phyloP scores from a whole-genome alignment of 768 basidiomycete genomes.

The Rhodotorula paludigena region DNA sequence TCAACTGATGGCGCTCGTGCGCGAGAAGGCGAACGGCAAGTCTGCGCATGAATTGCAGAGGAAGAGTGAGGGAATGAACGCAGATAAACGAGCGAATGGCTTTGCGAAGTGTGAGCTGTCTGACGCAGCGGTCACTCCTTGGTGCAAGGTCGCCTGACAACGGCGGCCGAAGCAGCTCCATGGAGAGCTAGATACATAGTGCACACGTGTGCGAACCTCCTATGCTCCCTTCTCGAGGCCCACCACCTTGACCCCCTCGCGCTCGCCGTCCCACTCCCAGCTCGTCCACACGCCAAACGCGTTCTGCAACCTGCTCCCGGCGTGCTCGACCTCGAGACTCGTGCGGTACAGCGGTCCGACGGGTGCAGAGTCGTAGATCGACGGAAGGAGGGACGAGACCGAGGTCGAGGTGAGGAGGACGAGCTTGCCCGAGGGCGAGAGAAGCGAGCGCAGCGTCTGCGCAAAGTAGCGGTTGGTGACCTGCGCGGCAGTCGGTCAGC shows the following conservation, averaged over 20 bases:
- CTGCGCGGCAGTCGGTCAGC: not conserved
- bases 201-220: too few species aligned
- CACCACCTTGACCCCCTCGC: slow-evolving; percentile 7
- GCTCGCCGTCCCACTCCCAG: slow-evolving; percentile 27
- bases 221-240: not conserved
- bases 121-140: too few species aligned
- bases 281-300: slow-evolving; percentile 29
- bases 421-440: slow-evolving; percentile 34
- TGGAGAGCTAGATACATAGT: too few species aligned
- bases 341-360: slow-evolving; percentile 26
- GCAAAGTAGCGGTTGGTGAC: slow-evolving; percentile 39
- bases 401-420: slow-evolving; percentile 41
- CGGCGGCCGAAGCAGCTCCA: too few species aligned
- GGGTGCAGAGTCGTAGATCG: slow-evolving; percentile 29
- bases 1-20: too few species aligned
- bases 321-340: slow-evolving; percentile 24
- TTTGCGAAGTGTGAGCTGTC: too few species aligned
- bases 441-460: slow-evolving; percentile 30
- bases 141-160: too few species aligned
- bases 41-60: too few species aligned
- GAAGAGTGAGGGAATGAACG: too few species aligned
- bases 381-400: slow-evolving; percentile 10
- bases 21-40: too few species aligned
- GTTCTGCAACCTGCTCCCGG: slow-evolving; percentile 33
- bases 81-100: too few species aligned